Evolutionary conservation across 108 stramenopile species (phyloP).

Genomic region (Cyclotella baltica): DNA sequence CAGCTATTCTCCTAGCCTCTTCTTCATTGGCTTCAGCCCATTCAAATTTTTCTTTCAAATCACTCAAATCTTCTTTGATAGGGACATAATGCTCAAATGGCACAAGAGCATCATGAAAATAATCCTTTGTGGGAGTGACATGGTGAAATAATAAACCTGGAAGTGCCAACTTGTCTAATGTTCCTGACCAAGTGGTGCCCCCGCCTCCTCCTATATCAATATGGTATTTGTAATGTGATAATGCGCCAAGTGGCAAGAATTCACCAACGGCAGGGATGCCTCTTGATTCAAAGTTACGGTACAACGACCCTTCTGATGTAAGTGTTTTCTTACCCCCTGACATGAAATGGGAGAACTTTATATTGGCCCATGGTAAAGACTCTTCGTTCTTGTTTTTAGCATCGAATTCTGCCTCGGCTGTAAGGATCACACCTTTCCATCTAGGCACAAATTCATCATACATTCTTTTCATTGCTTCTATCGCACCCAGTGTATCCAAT

Average conservation of each 20-base stretch:
- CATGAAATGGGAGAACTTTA: constrained; percentile 66
- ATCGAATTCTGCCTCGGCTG: constrained; percentile 46
- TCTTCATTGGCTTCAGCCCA: constrained; percentile 41
- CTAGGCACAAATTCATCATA: constrained; percentile 38
- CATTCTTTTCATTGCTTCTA: constrained; percentile 26
- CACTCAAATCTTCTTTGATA: constrained; percentile 34
- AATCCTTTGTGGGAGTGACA: constrained; percentile 49
- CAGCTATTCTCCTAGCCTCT: constrained; percentile 29
- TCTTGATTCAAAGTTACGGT: constrained; percentile 7
- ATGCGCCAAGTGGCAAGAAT: constrained; percentile 19
- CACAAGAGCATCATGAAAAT: constrained; percentile 38
- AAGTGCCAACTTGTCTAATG: constrained; percentile 51
- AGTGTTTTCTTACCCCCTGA: constrained; percentile 37
- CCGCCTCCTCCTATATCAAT: constrained; percentile 66
- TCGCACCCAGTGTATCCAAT: constrained; percentile 13
- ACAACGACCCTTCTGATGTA: constrained; percentile 3
- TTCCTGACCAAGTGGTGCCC: constrained; percentile 61
- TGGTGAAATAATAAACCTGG: constrained; percentile 61
- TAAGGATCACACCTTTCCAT: constrained; percentile 51
- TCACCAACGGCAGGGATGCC: constrained; percentile 46
- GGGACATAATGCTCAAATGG: constrained; percentile 58
- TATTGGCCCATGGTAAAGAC: constrained; percentile 46
- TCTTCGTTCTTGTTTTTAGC: not conserved
- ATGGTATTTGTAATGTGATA: constrained; percentile 54
- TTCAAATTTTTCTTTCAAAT: constrained; percentile 35